phyloP scores from a whole-genome alignment of 2,329 filamentous ascomycete genomes.

The Claviceps quebecensis region DNA sequence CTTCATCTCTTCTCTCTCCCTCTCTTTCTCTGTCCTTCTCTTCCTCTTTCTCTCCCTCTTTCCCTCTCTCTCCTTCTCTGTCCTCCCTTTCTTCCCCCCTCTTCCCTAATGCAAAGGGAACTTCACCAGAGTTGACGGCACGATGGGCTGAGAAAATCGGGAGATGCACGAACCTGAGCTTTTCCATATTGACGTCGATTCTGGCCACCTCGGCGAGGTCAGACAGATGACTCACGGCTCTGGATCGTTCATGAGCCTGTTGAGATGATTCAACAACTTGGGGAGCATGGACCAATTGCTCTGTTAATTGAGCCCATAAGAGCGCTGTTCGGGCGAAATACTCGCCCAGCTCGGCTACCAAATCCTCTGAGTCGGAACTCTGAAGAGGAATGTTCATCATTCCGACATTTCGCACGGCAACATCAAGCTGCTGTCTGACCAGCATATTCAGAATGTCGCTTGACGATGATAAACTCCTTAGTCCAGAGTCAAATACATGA shows the following conservation, averaged over 20 bases:
- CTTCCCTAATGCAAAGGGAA: not conserved
- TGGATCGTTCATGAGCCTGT: conserved; percentile 16
- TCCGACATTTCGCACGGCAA: conserved; percentile 13
- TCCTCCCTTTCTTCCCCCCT: not conserved
- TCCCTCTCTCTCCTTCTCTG: not conserved
- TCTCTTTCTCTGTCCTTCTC: no score
- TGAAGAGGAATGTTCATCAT: conserved; percentile 8
- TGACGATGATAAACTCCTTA: conserved; percentile 4
- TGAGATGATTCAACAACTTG: conserved; percentile 17
- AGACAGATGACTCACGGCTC: conserved; percentile 12
- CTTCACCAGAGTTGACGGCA: not conserved
- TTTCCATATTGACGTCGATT: conserved; percentile 20
- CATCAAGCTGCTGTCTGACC: conserved; percentile 16
- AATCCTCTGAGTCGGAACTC: conserved; percentile 11
- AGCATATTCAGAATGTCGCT: conserved; percentile 13
- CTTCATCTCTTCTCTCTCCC: not conserved
- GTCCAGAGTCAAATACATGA: conserved; percentile 17
- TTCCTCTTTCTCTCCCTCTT: not conserved
- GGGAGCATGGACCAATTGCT: conserved; percentile 18
- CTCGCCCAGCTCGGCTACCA: conserved; percentile 22
- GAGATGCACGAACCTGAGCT: conserved; percentile 18
- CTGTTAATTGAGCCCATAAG: conserved; percentile 20
- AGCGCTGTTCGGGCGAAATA: conserved; percentile 21
- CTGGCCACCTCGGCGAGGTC: conserved; percentile 16
- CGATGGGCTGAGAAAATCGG: not conserved